Conservation (phyloP, 2,329 filamentous ascomycete species). For the Hypoxylon sp. region DNA sequence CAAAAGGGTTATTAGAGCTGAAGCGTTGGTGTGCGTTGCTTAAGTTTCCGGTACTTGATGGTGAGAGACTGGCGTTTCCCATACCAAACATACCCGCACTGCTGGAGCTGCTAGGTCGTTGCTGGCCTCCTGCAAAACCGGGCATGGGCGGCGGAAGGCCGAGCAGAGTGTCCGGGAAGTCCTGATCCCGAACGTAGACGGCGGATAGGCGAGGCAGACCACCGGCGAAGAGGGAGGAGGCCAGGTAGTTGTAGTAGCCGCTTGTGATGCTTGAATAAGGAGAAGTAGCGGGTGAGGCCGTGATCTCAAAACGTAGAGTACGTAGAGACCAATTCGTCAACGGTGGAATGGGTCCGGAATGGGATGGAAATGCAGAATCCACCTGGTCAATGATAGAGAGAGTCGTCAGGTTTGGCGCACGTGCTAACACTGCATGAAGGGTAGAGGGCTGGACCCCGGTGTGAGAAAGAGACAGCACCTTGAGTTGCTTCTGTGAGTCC, state of each 20-base stretch:
- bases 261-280: conserved; percentile 69
- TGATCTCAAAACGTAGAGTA: conserved; percentile 87
- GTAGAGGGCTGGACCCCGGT: conserved; percentile 77
- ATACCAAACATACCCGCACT: conserved; percentile 51
- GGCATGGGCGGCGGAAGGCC: conserved; percentile 75
- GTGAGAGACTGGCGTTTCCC: conserved; percentile 49
- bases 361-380: conserved; percentile 64
- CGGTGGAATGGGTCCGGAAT: conserved; percentile 68
- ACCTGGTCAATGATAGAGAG: conserved; percentile 69
- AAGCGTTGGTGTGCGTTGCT: conserved; percentile 60
- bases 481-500: conserved; percentile 72
- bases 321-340: conserved; percentile 78
- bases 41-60: conserved; percentile 43
- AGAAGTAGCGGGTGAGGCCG: conserved; percentile 68
- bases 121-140: conserved; percentile 57
- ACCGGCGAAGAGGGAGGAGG: conserved; percentile 83
- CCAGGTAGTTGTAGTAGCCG: conserved; percentile 87
- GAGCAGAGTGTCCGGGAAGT: conserved; percentile 85
- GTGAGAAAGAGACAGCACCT: conserved; percentile 77
- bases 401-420: conserved; percentile 70
- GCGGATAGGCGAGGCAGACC: conserved; percentile 80
- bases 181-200: conserved; percentile 88
- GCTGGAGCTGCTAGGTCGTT: conserved; percentile 57
- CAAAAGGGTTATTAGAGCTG: conserved; percentile 74
- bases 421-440: conserved; percentile 72